phyloP scores from a whole-genome alignment of 129 eudicot species.

The Centaurea solstitialis region DNA sequence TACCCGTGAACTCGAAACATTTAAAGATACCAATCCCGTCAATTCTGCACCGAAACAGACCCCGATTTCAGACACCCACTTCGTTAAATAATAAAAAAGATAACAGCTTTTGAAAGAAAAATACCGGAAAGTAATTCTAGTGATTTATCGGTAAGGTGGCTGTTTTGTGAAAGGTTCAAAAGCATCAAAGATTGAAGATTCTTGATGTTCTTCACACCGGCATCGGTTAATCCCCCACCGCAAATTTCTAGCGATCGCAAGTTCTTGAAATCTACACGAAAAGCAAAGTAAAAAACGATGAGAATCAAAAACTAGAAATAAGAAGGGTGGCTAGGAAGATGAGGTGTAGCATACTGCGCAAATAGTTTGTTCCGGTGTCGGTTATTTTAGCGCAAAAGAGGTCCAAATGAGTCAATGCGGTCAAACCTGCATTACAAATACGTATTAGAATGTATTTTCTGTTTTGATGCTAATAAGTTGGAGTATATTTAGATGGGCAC shows the following conservation, averaged over 20 bases:
- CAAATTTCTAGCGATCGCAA: slow-evolving; percentile 86
- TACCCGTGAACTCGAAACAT: slow-evolving; percentile 81
- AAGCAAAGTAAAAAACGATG: neutral
- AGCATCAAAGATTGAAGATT: slow-evolving; percentile 73
- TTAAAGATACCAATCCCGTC: slow-evolving; percentile 74
- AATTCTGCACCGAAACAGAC: slow-evolving; percentile 52
- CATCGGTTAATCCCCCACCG: slow-evolving; percentile 90
- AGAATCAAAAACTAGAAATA: neutral
- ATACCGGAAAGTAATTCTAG: slow-evolving; percentile 90
- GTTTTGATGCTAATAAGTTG: neutral
- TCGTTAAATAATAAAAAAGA: neutral
- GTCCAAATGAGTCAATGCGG: slow-evolving; percentile 82
- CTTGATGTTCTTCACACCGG: slow-evolving; percentile 92
- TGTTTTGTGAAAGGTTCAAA: slow-evolving; percentile 86
- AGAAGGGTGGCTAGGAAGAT: neutral
- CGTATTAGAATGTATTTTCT: neutral
- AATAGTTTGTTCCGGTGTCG: slow-evolving; percentile 67
- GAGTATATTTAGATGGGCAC: neutral
- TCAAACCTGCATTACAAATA: slow-evolving; percentile 63
- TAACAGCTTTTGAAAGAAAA: neutral
- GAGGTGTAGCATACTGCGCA: slow-evolving; percentile 49
- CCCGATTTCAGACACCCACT: neutral
- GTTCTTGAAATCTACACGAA: slow-evolving; percentile 63
- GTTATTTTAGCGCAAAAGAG: slow-evolving; percentile 91
- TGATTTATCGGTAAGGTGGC: slow-evolving; percentile 72